Percentiles rank a stretch among this genome's conserved stretches.
Conservation (phyloP, 345 rosid genomes). For the Balakata baccata region DNA sequence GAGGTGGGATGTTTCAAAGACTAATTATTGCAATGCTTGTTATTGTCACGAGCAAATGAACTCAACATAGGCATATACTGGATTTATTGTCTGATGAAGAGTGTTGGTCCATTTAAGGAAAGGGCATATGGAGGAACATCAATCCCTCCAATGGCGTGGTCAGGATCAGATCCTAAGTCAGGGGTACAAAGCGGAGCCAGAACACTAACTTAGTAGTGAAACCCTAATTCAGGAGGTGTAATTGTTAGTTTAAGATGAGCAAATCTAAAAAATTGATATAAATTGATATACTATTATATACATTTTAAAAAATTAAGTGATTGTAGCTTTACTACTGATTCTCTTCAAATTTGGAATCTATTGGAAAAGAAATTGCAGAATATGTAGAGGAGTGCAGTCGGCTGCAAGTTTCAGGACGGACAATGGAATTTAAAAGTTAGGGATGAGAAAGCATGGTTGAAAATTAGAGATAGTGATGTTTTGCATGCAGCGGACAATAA, state of each 20-base stretch:
- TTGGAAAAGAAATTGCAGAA: constrained; percentile 16
- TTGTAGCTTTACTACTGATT: too few species aligned
- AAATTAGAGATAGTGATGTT: constrained; percentile 5
- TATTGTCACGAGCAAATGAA: background rate
- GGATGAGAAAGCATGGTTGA: background rate
- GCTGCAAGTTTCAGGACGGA: constrained; percentile 4
- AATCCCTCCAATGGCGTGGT: too few species aligned
- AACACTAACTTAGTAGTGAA: too few species aligned
- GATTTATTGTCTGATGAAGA: background rate
- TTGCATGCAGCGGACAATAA: constrained; percentile 6
- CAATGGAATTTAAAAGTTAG: background rate
- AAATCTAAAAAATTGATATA: too few species aligned
- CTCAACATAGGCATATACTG: background rate
- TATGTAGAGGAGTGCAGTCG: background rate
- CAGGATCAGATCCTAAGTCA: too few species aligned
- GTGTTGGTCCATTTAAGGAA: constrained; percentile 16
- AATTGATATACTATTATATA: too few species aligned
- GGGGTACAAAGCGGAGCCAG: too few species aligned
- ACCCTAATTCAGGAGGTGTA: too few species aligned
- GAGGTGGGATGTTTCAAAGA: constrained; percentile 10
- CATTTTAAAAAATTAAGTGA: too few species aligned
- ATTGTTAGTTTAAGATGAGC: too few species aligned
- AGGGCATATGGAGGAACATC: background rate
- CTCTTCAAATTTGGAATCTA: constrained; percentile 5
- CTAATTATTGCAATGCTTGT: too few species aligned